Base-by-base conservation (phyloP, 352 stramenopile species). In the Globisporangium cystogenes region DNA sequence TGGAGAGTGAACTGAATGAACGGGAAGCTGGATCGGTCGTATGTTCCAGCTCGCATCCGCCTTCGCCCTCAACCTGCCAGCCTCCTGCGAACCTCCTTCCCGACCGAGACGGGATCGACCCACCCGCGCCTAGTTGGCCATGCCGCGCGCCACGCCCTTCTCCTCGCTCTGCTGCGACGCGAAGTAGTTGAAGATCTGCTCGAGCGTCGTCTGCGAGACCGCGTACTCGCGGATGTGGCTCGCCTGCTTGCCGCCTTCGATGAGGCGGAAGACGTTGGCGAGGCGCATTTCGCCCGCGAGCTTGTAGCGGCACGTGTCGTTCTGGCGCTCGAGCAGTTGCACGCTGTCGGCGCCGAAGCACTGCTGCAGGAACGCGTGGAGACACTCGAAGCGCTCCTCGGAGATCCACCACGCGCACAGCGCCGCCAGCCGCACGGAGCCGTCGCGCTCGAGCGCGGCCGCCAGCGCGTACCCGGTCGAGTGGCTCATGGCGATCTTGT, bases 161-260 rank as follows among this genome's bases (percentile, higher is more conserved):
- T 87, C 76, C 44, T 87, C 72, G 40, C 59, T 70, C 56, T 96
- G 86, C 62, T 95, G 67, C 23, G 72, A 72, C 14, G 88, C 86
- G 51, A 96, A 97, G 31, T 68, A 69, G 61, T 97, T 96, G 71
- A 97, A 97, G 45, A 97, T 94, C 60, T 97, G 88, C 74, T 97
- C 87, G 16, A 97, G 68, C 16, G 86, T 91, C 36, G 87, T 96
- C 62, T 97, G 83, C 10, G 69, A 93, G 15, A 97, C 76, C 8
- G 76, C 77, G 62, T 97, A 97, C 51, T 96, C 86, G 37, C 52
- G 48, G 33, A 53, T 53, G 31, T 53, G 48, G 14, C 33, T 29
- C 36, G 36, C 29, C 20, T 39, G 7, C 48, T 53, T 53, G 8
- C 48, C 48, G 15, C 6, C 36, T 4, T 53, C 48, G 1, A 53